phyloP scores from a whole-genome alignment of 2,329 filamentous ascomycete genomes.

The Massarina eburnea region DNA sequence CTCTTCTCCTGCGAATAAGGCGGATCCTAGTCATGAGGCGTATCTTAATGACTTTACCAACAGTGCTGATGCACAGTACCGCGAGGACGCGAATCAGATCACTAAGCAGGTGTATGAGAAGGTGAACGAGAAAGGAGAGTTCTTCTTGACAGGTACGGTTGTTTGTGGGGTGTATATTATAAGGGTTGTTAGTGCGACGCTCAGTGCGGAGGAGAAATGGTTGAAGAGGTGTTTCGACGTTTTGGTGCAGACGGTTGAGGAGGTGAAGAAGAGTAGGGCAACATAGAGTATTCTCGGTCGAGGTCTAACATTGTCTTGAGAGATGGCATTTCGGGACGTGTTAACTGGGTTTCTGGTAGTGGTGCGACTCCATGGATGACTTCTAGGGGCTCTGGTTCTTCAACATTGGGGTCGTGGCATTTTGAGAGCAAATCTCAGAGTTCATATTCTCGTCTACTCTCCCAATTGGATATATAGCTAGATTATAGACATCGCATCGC shows the following conservation, averaged over 20 bases:
- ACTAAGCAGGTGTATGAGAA: conserved; percentile 76
- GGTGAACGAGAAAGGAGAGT: conserved; percentile 72
- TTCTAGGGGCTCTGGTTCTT: too few relatives aligned
- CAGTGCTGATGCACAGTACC: conserved; percentile 41
- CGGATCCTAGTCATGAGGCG: conserved; percentile 34
- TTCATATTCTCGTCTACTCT: too few relatives aligned
- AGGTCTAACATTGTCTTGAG: too few relatives aligned
- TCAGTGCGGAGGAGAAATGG: conserved; percentile 70
- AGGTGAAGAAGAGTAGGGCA: conserved; percentile 27
- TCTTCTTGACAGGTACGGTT: conserved; percentile 79
- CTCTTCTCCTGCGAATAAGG: conserved; percentile 16
- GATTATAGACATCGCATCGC: too few relatives aligned
- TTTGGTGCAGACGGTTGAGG: conserved; percentile 65
- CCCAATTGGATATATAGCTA: too few relatives aligned
- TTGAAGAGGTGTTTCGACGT: conserved; percentile 73
- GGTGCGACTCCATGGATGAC: too few relatives aligned
- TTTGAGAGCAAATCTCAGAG: too few relatives aligned
- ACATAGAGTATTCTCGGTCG: too few relatives aligned
- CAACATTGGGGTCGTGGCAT: too few relatives aligned
- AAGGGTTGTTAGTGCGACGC: conserved; percentile 74
- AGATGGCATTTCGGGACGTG: too few relatives aligned
- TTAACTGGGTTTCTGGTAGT: too few relatives aligned
- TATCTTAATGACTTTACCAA: conserved; percentile 37
- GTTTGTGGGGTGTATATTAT: conserved; percentile 76
- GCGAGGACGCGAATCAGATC: conserved; percentile 63